phyloP scores from a whole-genome alignment of 257 asterid species.

The Anisodus acutangulus region DNA sequence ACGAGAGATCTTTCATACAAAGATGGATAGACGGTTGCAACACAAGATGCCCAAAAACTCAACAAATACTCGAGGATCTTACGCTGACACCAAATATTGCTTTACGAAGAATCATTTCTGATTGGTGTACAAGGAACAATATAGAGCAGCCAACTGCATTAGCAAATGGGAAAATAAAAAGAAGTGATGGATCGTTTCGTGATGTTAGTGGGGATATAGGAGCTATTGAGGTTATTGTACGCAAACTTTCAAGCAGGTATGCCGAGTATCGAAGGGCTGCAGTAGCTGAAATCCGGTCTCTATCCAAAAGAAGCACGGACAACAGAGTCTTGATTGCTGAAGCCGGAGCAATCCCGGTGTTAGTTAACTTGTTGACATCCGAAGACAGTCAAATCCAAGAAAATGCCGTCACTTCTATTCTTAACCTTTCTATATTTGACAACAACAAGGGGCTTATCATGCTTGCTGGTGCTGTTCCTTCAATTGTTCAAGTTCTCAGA shows the following conservation, averaged over 20 bases:
- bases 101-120: conserved; percentile 74
- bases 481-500: conserved; percentile 86
- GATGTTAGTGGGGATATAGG: conserved; percentile 75
- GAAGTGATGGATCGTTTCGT: conserved; percentile 86
- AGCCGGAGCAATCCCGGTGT: conserved; percentile 88
- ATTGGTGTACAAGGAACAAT: conserved; percentile 75
- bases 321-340: conserved; percentile 86
- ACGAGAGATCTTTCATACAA: conserved; percentile 92
- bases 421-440: conserved; percentile 82
- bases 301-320: conserved; percentile 94
- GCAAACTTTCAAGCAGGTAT: conserved; percentile 68
- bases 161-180: conserved; percentile 66
- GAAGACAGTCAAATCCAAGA: conserved; percentile 75
- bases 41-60: conserved; percentile 96
- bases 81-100: conserved; percentile 87
- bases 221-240: conserved; percentile 69
- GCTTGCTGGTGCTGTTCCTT: conserved; percentile 92
- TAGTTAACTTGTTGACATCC: conserved; percentile 69
- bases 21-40: conserved; percentile 96
- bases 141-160: conserved; percentile 66
- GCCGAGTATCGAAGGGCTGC: conserved; percentile 67
- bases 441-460: conserved; percentile 79
- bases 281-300: conserved; percentile 76
- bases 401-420: conserved; percentile 84
- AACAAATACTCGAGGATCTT: conserved; percentile 77